phyloP scores from a whole-genome alignment of 2,329 filamentous ascomycete genomes.

The Xylariaceae sp. region DNA sequence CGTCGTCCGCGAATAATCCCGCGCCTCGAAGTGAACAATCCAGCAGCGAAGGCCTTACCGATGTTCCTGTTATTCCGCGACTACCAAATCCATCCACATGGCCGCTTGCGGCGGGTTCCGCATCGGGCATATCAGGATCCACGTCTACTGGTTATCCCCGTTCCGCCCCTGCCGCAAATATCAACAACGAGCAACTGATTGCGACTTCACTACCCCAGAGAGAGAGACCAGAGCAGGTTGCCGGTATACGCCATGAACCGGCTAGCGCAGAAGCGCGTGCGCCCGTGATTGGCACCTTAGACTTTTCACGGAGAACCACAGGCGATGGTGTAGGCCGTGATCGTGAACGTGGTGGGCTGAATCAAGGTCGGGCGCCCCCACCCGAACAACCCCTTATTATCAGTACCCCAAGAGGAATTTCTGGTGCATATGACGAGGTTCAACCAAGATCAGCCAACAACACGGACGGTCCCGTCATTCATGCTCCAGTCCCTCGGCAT shows the following conservation, averaged over 20 bases:
- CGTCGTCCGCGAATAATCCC: slow-evolving; percentile 9
- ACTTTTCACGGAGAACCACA: slow-evolving; percentile 39
- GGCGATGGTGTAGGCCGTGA: slow-evolving; percentile 31
- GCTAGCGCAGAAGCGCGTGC: slow-evolving; percentile 35
- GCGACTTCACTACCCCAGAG: slow-evolving; percentile 36
- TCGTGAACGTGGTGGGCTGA: slow-evolving; percentile 21
- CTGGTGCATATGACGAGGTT: slow-evolving; percentile 48
- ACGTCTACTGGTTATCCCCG: slow-evolving; percentile 35
- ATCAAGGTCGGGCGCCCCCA: slow-evolving; percentile 26
- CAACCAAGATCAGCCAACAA: slow-evolving; percentile 31
- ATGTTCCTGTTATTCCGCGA: slow-evolving; percentile 22
- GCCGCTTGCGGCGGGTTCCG: slow-evolving; percentile 36
- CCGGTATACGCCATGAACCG: slow-evolving; percentile 36
- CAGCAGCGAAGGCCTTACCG: background rate
- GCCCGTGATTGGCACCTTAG: slow-evolving; percentile 41
- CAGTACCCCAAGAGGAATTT: slow-evolving; percentile 53
- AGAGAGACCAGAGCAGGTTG: slow-evolving; percentile 38
- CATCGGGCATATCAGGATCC: slow-evolving; percentile 22
- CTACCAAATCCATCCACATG: slow-evolving; percentile 42
- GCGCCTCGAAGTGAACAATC: slow-evolving; percentile 5
- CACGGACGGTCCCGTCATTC: slow-evolving; percentile 41
- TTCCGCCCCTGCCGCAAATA: slow-evolving; percentile 36
- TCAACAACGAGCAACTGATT: slow-evolving; percentile 32
- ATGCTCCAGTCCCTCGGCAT: slow-evolving; percentile 50
- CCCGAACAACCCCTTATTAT: slow-evolving; percentile 55